Percentiles rank a stretch among this genome's conserved stretches.
Evolutionary conservation across 495 filamentous ascomycete species (phyloP).

Genomic region (Usnea hakonensis): DNA sequence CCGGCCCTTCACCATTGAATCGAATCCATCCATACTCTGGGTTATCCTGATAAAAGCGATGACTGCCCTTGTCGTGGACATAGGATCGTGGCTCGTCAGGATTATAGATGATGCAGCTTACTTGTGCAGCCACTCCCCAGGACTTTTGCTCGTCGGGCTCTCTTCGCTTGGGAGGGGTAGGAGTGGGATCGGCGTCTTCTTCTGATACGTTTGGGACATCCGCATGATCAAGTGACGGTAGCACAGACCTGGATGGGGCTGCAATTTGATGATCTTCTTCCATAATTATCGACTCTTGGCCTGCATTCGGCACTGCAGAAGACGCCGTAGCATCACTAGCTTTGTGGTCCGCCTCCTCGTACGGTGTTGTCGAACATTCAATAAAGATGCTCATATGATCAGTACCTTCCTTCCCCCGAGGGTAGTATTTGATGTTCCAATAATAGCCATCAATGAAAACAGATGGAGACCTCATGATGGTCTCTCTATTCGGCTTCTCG

Average conservation of each 20-base stretch:
- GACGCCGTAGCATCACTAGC: neutral
- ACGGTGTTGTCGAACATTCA: slow-evolving; percentile 47
- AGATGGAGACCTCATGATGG: slow-evolving; percentile 52
- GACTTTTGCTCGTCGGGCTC: slow-evolving; percentile 7
- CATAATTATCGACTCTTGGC: neutral
- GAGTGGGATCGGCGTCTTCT: slow-evolving; percentile 1
- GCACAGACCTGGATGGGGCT: neutral
- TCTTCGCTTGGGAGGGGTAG: slow-evolving; percentile 5
- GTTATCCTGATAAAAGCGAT: slow-evolving; percentile 52
- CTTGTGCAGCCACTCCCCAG: slow-evolving; percentile 53
- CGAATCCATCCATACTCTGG: slow-evolving; percentile 63
- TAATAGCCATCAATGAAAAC: slow-evolving; percentile 55
- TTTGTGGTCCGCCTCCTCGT: slow-evolving; percentile 29
- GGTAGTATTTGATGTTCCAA: slow-evolving; percentile 66
- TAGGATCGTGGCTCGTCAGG: slow-evolving; percentile 56
- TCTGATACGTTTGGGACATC: slow-evolving; percentile 15
- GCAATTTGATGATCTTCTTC: slow-evolving; percentile 1
- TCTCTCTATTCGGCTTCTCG: slow-evolving; percentile 50
- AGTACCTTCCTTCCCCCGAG: slow-evolving; percentile 52
- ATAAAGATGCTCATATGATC: slow-evolving; percentile 56
- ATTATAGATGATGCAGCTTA: slow-evolving; percentile 58
- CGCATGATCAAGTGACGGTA: neutral
- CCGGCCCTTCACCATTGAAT: slow-evolving; percentile 41
- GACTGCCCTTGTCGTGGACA: slow-evolving; percentile 47
- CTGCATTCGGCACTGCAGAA: neutral